Evolutionary conservation across 345 rosid genomes (phyloP).

Genomic region (Camelina laxa): DNA sequence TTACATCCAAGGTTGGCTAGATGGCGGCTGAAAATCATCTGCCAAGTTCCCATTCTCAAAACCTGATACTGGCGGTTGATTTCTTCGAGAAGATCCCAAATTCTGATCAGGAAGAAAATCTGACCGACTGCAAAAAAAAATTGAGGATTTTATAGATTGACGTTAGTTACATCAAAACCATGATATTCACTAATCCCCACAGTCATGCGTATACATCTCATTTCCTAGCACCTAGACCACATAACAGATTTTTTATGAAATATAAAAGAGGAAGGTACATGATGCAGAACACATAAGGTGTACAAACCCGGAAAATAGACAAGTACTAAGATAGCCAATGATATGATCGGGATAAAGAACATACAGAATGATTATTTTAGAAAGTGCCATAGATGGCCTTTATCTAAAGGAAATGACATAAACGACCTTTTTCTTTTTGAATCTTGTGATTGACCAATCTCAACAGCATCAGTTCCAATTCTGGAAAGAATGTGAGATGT

Average conservation of each 20-base stretch:
- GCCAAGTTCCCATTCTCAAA: slow-evolving; percentile 37
- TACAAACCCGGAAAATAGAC: not conserved
- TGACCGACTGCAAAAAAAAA: slow-evolving; percentile 43
- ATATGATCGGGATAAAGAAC: slow-evolving; percentile 19
- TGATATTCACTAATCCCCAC: slow-evolving; percentile 11
- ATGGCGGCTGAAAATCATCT: slow-evolving; percentile 42
- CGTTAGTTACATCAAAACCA: slow-evolving; percentile 26
- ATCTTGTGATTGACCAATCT: slow-evolving; percentile 61
- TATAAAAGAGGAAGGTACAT: slow-evolving; percentile 29
- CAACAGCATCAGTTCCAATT: slow-evolving; percentile 59
- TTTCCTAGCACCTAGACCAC: slow-evolving; percentile 25
- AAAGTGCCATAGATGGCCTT: slow-evolving; percentile 42
- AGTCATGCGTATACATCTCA: slow-evolving; percentile 18
- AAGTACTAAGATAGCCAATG: slow-evolving; percentile 13
- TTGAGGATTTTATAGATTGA: slow-evolving; percentile 6
- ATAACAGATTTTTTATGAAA: slow-evolving; percentile 7
- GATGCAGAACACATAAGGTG: slow-evolving; percentile 22
- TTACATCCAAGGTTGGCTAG: slow-evolving; percentile 52
- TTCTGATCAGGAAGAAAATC: slow-evolving; percentile 41
- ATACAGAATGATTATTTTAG: slow-evolving; percentile 44
- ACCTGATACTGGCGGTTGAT: slow-evolving; percentile 44
- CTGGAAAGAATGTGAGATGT: slow-evolving; percentile 64
- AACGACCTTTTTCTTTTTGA: slow-evolving; percentile 59
- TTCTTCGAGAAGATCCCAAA: slow-evolving; percentile 39
- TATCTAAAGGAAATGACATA: slow-evolving; percentile 46